Evolutionary conservation across 805 yeast species (phyloP), one percentile per base, ranked within the genome.

Genomic region (Metschnikowia kofuensis): DNA sequence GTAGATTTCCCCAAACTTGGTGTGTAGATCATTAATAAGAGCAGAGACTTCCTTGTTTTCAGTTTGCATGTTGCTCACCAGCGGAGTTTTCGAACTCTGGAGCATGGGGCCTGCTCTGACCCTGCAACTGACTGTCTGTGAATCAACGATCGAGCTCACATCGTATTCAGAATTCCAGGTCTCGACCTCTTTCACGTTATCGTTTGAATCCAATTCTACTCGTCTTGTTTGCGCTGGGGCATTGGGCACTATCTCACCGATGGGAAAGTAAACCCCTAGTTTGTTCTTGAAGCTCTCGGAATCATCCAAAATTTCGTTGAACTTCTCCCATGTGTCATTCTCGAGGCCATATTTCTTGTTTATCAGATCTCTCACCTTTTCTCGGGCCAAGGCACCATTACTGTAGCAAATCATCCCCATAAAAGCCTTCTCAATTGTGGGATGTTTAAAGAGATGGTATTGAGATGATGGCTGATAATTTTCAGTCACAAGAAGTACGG

Each of bases 341-440:
- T 59, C 55, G 12, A 60, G 51, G 1, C 62, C 58, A 48, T 70
- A 68, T 56, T 76, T 71, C 36, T 67, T 65, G 59, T 85, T 86
- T 30, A 89, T 52, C 26, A 69, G 72, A 64, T 89, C 85, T 43
- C 94, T 75, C 10, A 89, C 74, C 49, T 76, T 75, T 59, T 90
- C 96, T 54, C 97, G 74, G 0, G 97, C 96, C 42, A 90, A 69
- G 0, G 96, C 79, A 0, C 97, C 97, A 64, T 90, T 90, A 61
- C 95, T 87, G 65, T 90, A 90, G 64, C 97, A 90, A 47, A 91
- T 80, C 97, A 90, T 90, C 21, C 95, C 96, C 97, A 90, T 91
- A 64, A 82, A 90, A 35, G 85, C 82, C 35, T 75, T 76, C 0
- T 80, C 78, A 52, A 87, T 78, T 0, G 95, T 85, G 8, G 97